Percentiles rank a stretch among this genome's conserved stretches.
Conservation (phyloP, 23 red algal genomes). For the Gracilaria gracilis region DNA sequence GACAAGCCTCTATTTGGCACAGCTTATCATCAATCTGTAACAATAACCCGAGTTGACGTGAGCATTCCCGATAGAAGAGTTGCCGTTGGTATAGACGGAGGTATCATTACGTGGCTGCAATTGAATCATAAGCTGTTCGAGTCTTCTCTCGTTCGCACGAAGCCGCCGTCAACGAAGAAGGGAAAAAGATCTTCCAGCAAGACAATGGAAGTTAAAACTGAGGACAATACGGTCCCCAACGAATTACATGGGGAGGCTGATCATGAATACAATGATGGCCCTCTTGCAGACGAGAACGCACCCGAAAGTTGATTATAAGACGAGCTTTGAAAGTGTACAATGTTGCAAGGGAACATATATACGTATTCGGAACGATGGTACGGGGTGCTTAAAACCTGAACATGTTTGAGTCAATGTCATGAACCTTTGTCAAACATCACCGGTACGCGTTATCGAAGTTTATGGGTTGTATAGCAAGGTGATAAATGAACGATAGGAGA, state of each 20-base stretch:
- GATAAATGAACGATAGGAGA: too few relatives aligned
- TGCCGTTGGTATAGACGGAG: constrained; percentile 60
- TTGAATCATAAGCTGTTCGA: not conserved
- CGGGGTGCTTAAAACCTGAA: too few relatives aligned
- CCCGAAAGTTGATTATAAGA: not conserved
- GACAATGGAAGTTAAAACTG: not conserved
- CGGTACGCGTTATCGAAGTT: too few relatives aligned
- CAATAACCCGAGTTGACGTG: constrained; percentile 41
- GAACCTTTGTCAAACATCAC: too few relatives aligned
- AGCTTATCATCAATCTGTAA: constrained; percentile 27
- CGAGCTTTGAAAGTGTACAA: too few relatives aligned
- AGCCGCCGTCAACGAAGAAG: not conserved
- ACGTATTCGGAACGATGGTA: not conserved
- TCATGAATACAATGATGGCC: not conserved
- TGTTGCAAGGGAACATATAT: not conserved
- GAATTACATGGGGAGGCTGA: not conserved
- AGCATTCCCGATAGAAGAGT: constrained; percentile 22
- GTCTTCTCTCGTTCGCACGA: constrained; percentile 7
- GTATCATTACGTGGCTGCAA: constrained; percentile 51
- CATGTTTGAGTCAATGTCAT: too few relatives aligned
- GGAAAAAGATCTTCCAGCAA: not conserved
- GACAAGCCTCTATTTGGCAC: constrained; percentile 33
- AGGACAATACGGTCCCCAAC: not conserved
- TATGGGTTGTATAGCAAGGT: too few relatives aligned
- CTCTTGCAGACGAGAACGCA: not conserved